These are phyloP conservation scores for Curvularia sp. DNA, from an alignment of 2,329 filamentous ascomycete species.

Conservation along the genomic window DNA sequence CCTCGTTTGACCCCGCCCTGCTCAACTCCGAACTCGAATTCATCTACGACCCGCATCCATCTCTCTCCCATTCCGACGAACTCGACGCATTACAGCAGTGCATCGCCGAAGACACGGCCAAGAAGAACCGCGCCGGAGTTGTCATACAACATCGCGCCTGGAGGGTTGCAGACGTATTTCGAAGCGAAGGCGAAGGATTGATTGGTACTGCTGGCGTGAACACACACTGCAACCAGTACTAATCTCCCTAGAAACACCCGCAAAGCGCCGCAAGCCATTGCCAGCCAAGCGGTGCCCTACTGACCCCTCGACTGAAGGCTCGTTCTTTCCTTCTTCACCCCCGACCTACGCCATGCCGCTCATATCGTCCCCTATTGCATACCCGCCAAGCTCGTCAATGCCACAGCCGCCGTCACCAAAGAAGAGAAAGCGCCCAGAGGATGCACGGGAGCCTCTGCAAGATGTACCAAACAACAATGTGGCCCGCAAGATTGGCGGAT, in stretches of 20 bases:
- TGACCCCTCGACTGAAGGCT: constrained; percentile 21
- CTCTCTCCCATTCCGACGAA: constrained; percentile 55
- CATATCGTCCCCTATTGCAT: constrained; percentile 66
- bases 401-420: constrained; percentile 46
- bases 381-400: constrained; percentile 60
- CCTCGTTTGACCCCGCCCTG: constrained; percentile 61
- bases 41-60: constrained; percentile 28
- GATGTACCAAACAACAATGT: constrained; percentile 45
- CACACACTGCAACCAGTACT: constrained; percentile 21
- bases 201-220: constrained; percentile 40
- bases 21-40: constrained; percentile 55
- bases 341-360: constrained; percentile 67
- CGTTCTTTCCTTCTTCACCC: constrained; percentile 51
- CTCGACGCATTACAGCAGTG: constrained; percentile 55
- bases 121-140: constrained; percentile 54
- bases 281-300: constrained; percentile 19
- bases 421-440: constrained; percentile 49
- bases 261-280: constrained; percentile 30
- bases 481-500: constrained; percentile 46
- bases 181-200: constrained; percentile 56
- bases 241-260: constrained; percentile 44
- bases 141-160: constrained; percentile 62
- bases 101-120: constrained; percentile 51
- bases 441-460: constrained; percentile 42
- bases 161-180: constrained; percentile 57